These are phyloP conservation scores for Teratosphaeria gauchensis DNA, from an alignment of 2,329 filamentous ascomycete genomes.

Conservation along the genomic window DNA sequence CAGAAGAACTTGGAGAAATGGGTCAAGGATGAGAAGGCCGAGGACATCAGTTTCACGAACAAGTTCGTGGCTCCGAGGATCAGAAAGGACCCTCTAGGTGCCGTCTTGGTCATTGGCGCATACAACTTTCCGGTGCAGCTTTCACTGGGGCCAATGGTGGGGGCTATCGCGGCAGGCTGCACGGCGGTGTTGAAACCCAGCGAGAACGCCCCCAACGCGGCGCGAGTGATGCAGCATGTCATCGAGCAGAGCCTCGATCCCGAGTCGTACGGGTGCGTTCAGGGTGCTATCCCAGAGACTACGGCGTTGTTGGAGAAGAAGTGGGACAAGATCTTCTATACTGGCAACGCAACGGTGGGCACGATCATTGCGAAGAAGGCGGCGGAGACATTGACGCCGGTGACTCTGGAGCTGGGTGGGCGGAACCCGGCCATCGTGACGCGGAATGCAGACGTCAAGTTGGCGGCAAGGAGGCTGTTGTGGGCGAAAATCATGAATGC, in stretches of 20 bases:
- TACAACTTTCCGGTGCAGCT: slow-evolving; percentile 93
- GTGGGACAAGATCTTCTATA: slow-evolving; percentile 99
- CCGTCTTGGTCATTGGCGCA: slow-evolving; percentile 71
- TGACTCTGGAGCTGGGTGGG: slow-evolving; percentile 82
- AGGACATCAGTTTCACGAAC: slow-evolving; percentile 60
- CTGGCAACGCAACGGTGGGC: slow-evolving; percentile 67
- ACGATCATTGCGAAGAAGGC: slow-evolving; percentile 45
- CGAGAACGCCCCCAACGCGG: slow-evolving; percentile 66
- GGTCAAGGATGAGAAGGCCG: slow-evolving; percentile 68
- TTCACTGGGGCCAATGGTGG: slow-evolving; percentile 66
- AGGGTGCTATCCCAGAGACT: slow-evolving; percentile 72
- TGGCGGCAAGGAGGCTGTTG: slow-evolving; percentile 74
- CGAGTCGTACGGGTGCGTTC: slow-evolving; percentile 65
- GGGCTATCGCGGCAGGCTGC: slow-evolving; percentile 86
- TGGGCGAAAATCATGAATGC: slow-evolving; percentile 85
- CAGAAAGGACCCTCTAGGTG: slow-evolving; percentile 78
- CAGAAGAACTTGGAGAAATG: slow-evolving; percentile 71
- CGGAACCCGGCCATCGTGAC: slow-evolving; percentile 88
- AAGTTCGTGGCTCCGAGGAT: slow-evolving; percentile 63
- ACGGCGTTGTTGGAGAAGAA: slow-evolving; percentile 75
- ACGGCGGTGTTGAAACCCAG: slow-evolving; percentile 86
- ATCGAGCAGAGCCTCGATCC: slow-evolving; percentile 67
- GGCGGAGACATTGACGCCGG: slow-evolving; percentile 58
- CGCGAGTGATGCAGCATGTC: slow-evolving; percentile 71
- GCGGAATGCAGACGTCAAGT: slow-evolving; percentile 64